These are phyloP conservation scores for Debaryomycetaceae sp. DNA, from an alignment of 1,139 yeast species.

Conservation along the genomic window DNA sequence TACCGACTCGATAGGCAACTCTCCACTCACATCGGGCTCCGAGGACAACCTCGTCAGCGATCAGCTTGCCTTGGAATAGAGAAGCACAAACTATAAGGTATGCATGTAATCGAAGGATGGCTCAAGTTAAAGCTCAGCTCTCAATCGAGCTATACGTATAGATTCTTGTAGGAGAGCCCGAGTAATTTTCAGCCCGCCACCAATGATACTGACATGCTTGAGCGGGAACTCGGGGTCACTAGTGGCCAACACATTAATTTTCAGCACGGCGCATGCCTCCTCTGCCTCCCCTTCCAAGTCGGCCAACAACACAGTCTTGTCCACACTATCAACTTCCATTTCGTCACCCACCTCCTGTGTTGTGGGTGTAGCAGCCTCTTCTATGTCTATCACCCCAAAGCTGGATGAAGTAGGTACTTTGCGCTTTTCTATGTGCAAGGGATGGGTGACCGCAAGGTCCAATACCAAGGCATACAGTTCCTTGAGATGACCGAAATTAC, in stretches of 20 bases:
- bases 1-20: constrained; percentile 19
- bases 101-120: no score
- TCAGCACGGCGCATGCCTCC: constrained; percentile 46
- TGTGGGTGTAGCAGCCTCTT: constrained; percentile 26
- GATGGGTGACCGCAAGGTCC: constrained; percentile 17
- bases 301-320: constrained; percentile 45
- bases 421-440: constrained; percentile 16
- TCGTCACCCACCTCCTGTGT: constrained; percentile 13
- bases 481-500: constrained; percentile 44
- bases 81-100: not conserved
- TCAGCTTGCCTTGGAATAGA: constrained; percentile 4
- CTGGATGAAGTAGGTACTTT: constrained; percentile 51
- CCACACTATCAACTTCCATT: constrained; percentile 14
- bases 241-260: constrained; percentile 34
- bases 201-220: constrained; percentile 30
- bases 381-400: constrained; percentile 55
- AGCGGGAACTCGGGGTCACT: constrained; percentile 20
- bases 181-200: constrained; percentile 42
- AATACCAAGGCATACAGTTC: constrained; percentile 31
- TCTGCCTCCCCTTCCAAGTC: constrained; percentile 82
- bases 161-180: constrained; percentile 44
- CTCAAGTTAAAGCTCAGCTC: constrained; percentile 11
- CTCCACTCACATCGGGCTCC: constrained; percentile 11
- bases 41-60: constrained; percentile 11
- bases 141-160: constrained; percentile 38